Evolutionary conservation across 2,329 filamentous ascomycete genomes (phyloP).

Genomic region (Akanthomyces uredinophilus): DNA sequence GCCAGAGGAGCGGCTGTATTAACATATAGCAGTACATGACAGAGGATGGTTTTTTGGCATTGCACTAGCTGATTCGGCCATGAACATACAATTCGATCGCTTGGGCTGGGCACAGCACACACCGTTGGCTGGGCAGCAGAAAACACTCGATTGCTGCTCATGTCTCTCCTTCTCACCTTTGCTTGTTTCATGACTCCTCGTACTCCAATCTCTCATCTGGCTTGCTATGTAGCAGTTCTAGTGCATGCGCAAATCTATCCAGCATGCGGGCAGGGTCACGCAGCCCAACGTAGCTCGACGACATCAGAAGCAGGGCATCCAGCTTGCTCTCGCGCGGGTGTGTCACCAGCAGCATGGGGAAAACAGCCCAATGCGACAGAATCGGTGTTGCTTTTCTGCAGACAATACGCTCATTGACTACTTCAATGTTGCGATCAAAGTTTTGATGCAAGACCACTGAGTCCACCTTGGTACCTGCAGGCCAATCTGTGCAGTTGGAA

Average conservation of each 20-base stretch:
- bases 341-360: slow-evolving; percentile 1
- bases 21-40: too few species aligned
- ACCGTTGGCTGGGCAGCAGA: too few species aligned
- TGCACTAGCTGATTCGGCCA: too few species aligned
- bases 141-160: too few species aligned
- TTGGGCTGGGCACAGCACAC: too few species aligned
- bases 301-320: slow-evolving; percentile 4
- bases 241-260: neutral
- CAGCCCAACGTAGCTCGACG: slow-evolving; percentile 2
- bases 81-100: too few species aligned
- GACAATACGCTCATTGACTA: neutral
- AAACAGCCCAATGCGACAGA: slow-evolving; percentile 2
- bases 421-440: neutral
- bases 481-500: slow-evolving; percentile 1
- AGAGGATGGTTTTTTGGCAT: too few species aligned
- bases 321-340: neutral
- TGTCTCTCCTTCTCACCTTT: too few species aligned
- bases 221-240: neutral
- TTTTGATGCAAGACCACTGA: slow-evolving; percentile 10
- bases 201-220: neutral
- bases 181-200: neutral
- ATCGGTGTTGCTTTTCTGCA: neutral
- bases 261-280: neutral
- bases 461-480: neutral
- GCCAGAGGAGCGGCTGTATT: too few species aligned